Evolutionary conservation across 805 yeast species (phyloP), one percentile per base, ranked within the genome.

Genomic region (Yamadazyma kitorensis): DNA sequence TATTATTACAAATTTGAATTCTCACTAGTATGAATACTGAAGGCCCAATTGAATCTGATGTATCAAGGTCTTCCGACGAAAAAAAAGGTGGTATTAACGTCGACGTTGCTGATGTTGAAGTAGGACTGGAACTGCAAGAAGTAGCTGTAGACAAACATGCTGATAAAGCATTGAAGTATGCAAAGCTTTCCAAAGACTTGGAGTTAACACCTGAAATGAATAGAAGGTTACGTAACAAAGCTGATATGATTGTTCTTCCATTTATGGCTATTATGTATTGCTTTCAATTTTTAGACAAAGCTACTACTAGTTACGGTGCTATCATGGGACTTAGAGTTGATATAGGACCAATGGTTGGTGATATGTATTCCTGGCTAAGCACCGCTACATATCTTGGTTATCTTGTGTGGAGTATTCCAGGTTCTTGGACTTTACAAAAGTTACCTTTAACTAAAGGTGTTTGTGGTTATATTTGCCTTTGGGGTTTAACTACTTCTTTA

Each of bases 401-500:
- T 49, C 54, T 82, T 29, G 59, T 59, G 6, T 79, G 76, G 48
- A 79, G 76, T 41, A 56, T 72, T 38, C 74, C 79, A 5, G 68
- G 74, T 3, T 52, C 64, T 10, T 47, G 61, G 31, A 34, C 69
- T 1, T 48, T 78, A 17, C 87, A 82, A 52, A 64, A 64, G 33
- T 70, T 77, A 31, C 82, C 81, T 3, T 64, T 82, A 41, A 67
- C 78, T 3, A 76, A 74, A 43, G 54, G 76, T 3, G 61, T 72
- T 4, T 59, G 74, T 7, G 42, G 55, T 2, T 69, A 70, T 40
- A 69, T 80, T 25, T 47, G 76, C n/a, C 33, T 74, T 1, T 82
- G 89, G 88, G 87, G 87, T n/a, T 34, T 47, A 54, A 52, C 76
- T 10, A 55, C 78, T 20, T 61, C 74, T 24, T 57, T 75, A n/a